Evolutionary conservation across 331 rosid genomes (phyloP).

Genomic region (Pyrus hybrid): DNA sequence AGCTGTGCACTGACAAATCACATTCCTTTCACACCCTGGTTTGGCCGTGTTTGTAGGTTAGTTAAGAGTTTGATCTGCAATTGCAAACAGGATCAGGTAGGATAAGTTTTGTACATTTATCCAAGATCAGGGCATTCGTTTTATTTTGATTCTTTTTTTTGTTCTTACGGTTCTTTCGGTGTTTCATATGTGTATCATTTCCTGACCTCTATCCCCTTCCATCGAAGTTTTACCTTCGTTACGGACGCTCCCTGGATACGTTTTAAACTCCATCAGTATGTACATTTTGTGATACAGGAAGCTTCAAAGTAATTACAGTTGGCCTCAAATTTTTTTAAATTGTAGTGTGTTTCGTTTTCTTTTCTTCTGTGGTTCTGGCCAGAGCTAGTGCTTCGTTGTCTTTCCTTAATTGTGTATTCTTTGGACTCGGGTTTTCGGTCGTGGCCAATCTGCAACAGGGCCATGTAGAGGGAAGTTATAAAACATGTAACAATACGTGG

Average conservation of each 20-base stretch:
- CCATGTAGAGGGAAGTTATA: neutral
- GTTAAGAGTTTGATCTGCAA: constrained; percentile 24
- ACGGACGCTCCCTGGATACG: neutral
- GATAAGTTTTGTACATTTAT: constrained; percentile 32
- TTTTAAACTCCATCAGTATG: neutral
- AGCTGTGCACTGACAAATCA: constrained; percentile 35
- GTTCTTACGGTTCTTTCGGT: neutral
- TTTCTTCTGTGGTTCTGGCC: neutral
- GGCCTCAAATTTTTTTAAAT: neutral
- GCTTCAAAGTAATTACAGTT: neutral
- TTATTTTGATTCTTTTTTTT: neutral
- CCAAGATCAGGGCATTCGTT: constrained; percentile 24
- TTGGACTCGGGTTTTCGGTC: neutral
- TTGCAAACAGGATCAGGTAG: constrained; percentile 29
- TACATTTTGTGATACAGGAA: neutral
- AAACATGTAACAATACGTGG: too few relatives aligned
- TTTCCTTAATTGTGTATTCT: too few relatives aligned
- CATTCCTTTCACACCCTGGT: constrained; percentile 35
- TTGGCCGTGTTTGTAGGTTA: constrained; percentile 36
- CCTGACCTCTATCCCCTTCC: neutral
- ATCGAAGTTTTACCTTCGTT: neutral
- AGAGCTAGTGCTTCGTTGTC: too few relatives aligned
- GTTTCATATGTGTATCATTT: neutral
- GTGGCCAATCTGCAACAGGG: neutral
- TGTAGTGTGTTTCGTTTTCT: neutral